These are phyloP conservation scores for Suillus luteus DNA, from an alignment of 768 basidiomycete genomes.

Conservation along the genomic window DNA sequence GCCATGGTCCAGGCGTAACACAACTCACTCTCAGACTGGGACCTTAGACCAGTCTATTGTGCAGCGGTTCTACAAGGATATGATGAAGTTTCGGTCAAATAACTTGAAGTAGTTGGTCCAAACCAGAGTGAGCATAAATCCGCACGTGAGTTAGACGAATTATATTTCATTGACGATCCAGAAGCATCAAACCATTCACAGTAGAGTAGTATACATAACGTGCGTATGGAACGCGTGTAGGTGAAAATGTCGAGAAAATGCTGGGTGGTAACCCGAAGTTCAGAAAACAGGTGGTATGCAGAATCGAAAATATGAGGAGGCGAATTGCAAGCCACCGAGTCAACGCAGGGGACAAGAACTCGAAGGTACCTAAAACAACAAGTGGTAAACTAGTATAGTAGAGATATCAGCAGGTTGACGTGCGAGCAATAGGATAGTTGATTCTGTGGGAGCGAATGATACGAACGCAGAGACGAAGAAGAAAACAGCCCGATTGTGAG, in stretches of 20 bases:
- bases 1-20: not conserved
- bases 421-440: slow-evolving; percentile 32
- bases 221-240: slow-evolving; percentile 11
- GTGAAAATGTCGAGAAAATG: slow-evolving; percentile 12
- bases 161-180: slow-evolving; percentile 20
- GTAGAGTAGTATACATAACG: slow-evolving; percentile 18
- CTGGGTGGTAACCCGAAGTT: slow-evolving; percentile 16
- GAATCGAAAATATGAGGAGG: slow-evolving; percentile 13
- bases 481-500: slow-evolving; percentile 18
- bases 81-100: not conserved
- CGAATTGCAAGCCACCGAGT: slow-evolving; percentile 13
- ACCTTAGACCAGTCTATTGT: not conserved
- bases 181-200: slow-evolving; percentile 16
- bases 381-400: slow-evolving; percentile 36
- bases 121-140: slow-evolving; percentile 4
- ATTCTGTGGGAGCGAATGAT: slow-evolving; percentile 20
- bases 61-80: not conserved
- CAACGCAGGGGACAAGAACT: slow-evolving; percentile 12
- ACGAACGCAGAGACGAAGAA: slow-evolving; percentile 21
- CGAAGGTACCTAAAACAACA: slow-evolving; percentile 14
- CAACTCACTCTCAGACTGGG: slow-evolving; percentile 3
- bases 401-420: slow-evolving; percentile 34
- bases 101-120: not conserved
- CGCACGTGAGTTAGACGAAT: not conserved
- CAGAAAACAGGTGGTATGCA: slow-evolving; percentile 18